Evolutionary conservation across 78 protist genomes (phyloP), one percentile per base, ranked within the genome.

Genomic region (Monosiga brevicollis): DNA sequence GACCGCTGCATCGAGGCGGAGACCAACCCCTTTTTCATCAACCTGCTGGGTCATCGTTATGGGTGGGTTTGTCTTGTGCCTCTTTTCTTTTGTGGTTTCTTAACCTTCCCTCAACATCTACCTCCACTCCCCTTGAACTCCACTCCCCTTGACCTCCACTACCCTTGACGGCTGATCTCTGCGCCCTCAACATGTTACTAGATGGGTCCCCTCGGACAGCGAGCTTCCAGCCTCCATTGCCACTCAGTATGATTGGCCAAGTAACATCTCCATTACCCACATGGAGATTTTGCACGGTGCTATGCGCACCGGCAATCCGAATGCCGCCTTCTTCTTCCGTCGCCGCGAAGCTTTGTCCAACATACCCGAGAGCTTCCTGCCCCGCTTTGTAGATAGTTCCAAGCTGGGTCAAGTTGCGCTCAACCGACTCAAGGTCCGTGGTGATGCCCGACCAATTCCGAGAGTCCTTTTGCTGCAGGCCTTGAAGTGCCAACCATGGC

Each of bases 31-130:
- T 90, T 93, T 86, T 91, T 90, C 71, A 10, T 93, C 20, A 91
- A 93, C 79, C 35, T 93, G 37, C 76, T 90, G 1, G 95, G 95
- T 39, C 71, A 82, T 23, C 87, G 95, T 42, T 93, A 93, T 78
- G 95, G 95, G 80, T 82, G 86, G 87, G 76, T 74, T 49, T 49
- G 29, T 49, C 62, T 49, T 6, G 6, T 49, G 62, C 62, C 15
- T 49, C 62, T 49, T 6, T 15, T 49, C 29, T 49, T 15, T 20
- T 20, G 29, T 49, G 29, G 62, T 49, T 15, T 49, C 62, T 49
- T 49, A 15, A 20, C 15, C 15, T 49, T 49, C 29, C 62, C 29
- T 15, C 29, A 6, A 49, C 62, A 15, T 49, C 29, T 49, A 20
- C 15, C 29, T 49, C 15, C 62, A 15, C 62, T 20, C 62, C 29